These are phyloP conservation scores for Fusarium sp. DNA, from an alignment of 2,329 filamentous ascomycete species.

Conservation along the genomic window DNA sequence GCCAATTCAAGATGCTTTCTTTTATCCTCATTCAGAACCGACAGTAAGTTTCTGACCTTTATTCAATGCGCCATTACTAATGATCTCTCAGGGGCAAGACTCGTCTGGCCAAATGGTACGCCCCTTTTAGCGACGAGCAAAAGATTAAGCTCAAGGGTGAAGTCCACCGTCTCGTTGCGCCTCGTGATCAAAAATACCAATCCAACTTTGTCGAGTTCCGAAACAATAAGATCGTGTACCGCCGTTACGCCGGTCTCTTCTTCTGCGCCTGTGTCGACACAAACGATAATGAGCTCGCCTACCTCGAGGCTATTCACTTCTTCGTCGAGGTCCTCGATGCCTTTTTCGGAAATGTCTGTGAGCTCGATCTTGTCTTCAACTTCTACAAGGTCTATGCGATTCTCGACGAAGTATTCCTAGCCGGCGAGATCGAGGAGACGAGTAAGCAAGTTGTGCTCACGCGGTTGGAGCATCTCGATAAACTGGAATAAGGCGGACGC, in stretches of 20 bases:
- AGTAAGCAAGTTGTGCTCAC: slow-evolving; percentile 98
- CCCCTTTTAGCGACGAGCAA: slow-evolving; percentile 97
- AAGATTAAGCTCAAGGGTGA: slow-evolving; percentile 99
- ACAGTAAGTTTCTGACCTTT: slow-evolving; percentile 66
- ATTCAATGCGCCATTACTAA: background rate
- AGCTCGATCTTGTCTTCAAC: slow-evolving; percentile 89
- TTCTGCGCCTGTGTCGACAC: slow-evolving; percentile 99
- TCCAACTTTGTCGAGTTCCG: slow-evolving; percentile 99
- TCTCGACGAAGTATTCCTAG: slow-evolving; percentile 96
- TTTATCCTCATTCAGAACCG: slow-evolving; percentile 92
- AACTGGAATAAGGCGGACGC: slow-evolving; percentile 75
- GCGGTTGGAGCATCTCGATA: slow-evolving; percentile 92
- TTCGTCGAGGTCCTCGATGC: slow-evolving; percentile 98
- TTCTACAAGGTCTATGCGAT: slow-evolving; percentile 96
- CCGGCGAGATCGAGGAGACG: slow-evolving; percentile 98
- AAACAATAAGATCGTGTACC: slow-evolving; percentile 96
- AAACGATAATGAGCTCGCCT: slow-evolving; percentile 98
- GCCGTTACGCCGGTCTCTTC: slow-evolving; percentile 96
- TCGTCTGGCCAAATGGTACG: slow-evolving; percentile 98
- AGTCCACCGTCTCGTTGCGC: slow-evolving; percentile 96
- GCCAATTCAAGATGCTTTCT: slow-evolving; percentile 68
- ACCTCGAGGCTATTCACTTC: slow-evolving; percentile 97
- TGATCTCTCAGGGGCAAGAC: slow-evolving; percentile 83
- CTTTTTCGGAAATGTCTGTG: slow-evolving; percentile 99
- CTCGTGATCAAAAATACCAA: slow-evolving; percentile 98